Percentiles rank a stretch among this genome's conserved stretches.
Conservation (phyloP, 1,284 basidiomycete species). For the Fistulinella staudtii region DNA sequence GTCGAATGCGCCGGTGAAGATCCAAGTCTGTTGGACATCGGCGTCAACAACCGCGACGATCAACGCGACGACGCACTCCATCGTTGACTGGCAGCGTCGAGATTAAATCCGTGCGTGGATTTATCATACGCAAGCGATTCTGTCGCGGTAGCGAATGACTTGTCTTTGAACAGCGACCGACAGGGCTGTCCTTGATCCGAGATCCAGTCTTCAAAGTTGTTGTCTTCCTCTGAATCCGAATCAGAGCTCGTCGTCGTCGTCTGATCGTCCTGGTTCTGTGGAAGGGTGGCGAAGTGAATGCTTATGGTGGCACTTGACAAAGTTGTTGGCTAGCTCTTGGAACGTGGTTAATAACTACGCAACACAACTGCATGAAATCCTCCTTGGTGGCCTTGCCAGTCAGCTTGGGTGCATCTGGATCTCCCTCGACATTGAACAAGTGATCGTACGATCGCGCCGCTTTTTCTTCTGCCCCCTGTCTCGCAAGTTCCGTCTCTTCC, state of each 20-base stretch:
- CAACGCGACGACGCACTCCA: slow-evolving; percentile 44
- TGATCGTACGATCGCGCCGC: slow-evolving; percentile 73
- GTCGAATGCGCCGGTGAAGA: slow-evolving; percentile 69
- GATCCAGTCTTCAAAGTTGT: slow-evolving; percentile 79
- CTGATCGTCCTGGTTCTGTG: slow-evolving; percentile 9
- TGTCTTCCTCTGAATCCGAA: slow-evolving; percentile 50
- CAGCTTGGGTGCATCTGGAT: slow-evolving; percentile 38
- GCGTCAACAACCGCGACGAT: slow-evolving; percentile 3
- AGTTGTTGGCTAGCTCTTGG: too few relatives aligned
- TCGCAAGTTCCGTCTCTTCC: slow-evolving; percentile 63
- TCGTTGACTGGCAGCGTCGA: slow-evolving; percentile 46
- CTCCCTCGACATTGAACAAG: slow-evolving; percentile 53
- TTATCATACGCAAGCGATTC: slow-evolving; percentile 68
- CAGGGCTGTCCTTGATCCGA: slow-evolving; percentile 65
- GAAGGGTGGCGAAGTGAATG: slow-evolving; percentile 24
- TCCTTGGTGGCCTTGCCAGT: slow-evolving; percentile 66
- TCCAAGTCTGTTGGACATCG: slow-evolving; percentile 42
- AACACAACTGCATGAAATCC: slow-evolving; percentile 57
- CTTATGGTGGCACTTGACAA: slow-evolving; percentile 19
- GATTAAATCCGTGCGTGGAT: slow-evolving; percentile 56
- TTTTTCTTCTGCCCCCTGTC: slow-evolving; percentile 69
- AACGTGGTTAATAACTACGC: too few relatives aligned
- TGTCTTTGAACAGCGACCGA: slow-evolving; percentile 79
- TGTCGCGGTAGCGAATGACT: slow-evolving; percentile 53
- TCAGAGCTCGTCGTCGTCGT: slow-evolving; percentile 19